phyloP scores from a whole-genome alignment of 768 basidiomycete species.

The Nidula microcarpa region DNA sequence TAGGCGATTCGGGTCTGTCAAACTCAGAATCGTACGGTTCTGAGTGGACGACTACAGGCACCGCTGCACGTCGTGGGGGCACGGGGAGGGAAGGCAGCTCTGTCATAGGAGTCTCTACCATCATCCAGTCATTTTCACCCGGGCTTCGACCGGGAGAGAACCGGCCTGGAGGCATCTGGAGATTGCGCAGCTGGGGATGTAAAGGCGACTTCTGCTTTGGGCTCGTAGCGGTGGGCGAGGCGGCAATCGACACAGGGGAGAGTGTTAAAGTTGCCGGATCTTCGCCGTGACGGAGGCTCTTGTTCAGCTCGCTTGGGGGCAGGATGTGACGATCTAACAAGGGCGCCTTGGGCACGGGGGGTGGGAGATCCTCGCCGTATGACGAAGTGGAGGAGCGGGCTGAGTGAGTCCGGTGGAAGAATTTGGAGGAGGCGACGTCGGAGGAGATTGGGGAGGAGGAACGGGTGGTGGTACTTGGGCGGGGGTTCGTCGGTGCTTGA shows the following conservation, averaged over 20 bases:
- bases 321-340: conserved; percentile 45
- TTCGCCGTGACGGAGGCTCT: conserved; percentile 1
- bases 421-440: conserved; percentile 50
- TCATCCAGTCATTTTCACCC: conserved; percentile 26
- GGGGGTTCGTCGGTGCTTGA: neutral
- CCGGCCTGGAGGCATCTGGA: neutral
- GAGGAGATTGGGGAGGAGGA: conserved; percentile 64
- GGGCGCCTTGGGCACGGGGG: conserved; percentile 31
- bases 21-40: neutral
- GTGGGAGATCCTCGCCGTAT: conserved; percentile 32
- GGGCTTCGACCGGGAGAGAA: neutral
- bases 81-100: conserved; percentile 34
- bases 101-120: conserved; percentile 26
- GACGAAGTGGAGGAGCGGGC: conserved; percentile 58
- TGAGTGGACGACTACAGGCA: too few relatives aligned
- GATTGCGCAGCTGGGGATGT: neutral
- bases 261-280: too few relatives aligned
- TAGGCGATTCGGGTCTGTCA: conserved; percentile 28
- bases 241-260: neutral
- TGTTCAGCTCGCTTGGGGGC: conserved; percentile 51
- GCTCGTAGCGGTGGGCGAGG: too few relatives aligned
- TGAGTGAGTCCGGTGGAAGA: conserved; percentile 41
- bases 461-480: conserved; percentile 41
- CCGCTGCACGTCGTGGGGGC: conserved; percentile 25
- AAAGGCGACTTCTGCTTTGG: neutral